Conservation (phyloP, 768 basidiomycete species). For the Amanita thiersii region DNA sequence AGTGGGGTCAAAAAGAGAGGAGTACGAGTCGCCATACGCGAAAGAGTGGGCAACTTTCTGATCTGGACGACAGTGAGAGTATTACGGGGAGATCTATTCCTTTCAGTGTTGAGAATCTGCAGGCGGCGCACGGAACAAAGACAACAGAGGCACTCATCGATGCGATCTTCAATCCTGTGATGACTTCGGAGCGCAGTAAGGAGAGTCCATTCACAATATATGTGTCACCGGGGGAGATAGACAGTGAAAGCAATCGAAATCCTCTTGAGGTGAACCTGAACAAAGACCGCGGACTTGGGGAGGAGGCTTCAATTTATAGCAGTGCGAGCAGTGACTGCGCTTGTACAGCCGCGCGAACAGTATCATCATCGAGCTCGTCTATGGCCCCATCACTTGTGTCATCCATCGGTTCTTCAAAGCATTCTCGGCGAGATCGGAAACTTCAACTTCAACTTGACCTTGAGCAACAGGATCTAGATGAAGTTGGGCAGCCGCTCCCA, state of each 20-base stretch:
- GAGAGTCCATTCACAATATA: slow-evolving; percentile 34
- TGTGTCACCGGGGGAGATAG: slow-evolving; percentile 1
- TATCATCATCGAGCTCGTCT: slow-evolving; percentile 5
- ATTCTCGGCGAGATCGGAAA: no score
- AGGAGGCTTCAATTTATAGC: slow-evolving; percentile 9
- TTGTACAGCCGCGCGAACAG: slow-evolving; percentile 6
- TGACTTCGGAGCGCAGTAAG: slow-evolving; percentile 28
- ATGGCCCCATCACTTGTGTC: background rate
- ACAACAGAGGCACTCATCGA: slow-evolving; percentile 73
- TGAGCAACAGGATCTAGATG: background rate
- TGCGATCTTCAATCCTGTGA: slow-evolving; percentile 68
- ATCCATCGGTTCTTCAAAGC: slow-evolving; percentile 3
- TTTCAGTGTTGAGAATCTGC: slow-evolving; percentile 37
- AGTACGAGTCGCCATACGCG: no score
- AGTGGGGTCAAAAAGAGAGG: no score
- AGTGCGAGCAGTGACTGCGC: slow-evolving; percentile 5
- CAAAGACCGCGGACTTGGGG: background rate
- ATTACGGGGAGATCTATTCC: background rate
- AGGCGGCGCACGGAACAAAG: slow-evolving; percentile 47
- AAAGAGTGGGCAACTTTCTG: no score
- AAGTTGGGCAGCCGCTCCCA: background rate
- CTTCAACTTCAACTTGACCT: background rate
- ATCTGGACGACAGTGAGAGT: no score
- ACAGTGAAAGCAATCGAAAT: background rate
- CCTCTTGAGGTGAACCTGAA: slow-evolving; percentile 1